A percentile compares a stretch with the other conserved stretches of the same genome.
Conservation (phyloP, 768 basidiomycete species). For the Panaeolus cyanescens region DNA sequence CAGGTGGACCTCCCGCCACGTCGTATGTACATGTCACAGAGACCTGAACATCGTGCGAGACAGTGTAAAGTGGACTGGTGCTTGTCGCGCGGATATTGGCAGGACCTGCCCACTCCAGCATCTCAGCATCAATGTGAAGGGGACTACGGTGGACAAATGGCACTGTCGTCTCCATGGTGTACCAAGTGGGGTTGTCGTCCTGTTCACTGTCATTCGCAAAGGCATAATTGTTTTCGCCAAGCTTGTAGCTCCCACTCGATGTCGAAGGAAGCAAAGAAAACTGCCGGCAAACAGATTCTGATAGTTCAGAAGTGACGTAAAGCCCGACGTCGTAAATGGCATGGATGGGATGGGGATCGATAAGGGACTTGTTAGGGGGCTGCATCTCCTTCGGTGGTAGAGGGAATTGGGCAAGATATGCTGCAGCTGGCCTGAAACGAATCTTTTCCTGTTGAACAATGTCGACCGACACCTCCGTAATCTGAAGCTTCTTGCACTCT, state of each 20-base stretch:
- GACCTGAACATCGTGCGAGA: conserved; percentile 55
- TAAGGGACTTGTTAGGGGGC: conserved; percentile 64
- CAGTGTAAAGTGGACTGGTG: conserved; percentile 55
- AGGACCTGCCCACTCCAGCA: conserved; percentile 40
- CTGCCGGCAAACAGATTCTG: conserved; percentile 29
- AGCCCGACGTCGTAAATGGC: conserved; percentile 52
- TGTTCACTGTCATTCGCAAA: conserved; percentile 42
- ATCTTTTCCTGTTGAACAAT: conserved; percentile 67
- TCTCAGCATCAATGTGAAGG: conserved; percentile 22
- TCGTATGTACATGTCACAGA: conserved; percentile 61
- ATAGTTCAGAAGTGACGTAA: conserved; percentile 20
- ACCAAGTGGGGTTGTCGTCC: conserved; percentile 47
- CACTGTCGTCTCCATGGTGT: conserved; percentile 57
- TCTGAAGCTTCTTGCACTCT: conserved; percentile 55
- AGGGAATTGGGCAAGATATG: conserved; percentile 50
- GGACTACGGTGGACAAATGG: conserved; percentile 40
- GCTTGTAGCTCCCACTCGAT: conserved; percentile 47
- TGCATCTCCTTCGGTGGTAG: conserved; percentile 58
- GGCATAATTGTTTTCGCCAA: conserved; percentile 51
- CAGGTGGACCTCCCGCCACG: conserved; percentile 32
- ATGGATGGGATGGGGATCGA: conserved; percentile 55
- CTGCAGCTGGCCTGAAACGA: conserved; percentile 48
- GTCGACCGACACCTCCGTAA: conserved; percentile 57
- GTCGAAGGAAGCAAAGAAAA: conserved; percentile 53
- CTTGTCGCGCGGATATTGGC: conserved; percentile 46